Conservation (phyloP, 805 yeast species). For the Candida tallmaniae region DNA sequence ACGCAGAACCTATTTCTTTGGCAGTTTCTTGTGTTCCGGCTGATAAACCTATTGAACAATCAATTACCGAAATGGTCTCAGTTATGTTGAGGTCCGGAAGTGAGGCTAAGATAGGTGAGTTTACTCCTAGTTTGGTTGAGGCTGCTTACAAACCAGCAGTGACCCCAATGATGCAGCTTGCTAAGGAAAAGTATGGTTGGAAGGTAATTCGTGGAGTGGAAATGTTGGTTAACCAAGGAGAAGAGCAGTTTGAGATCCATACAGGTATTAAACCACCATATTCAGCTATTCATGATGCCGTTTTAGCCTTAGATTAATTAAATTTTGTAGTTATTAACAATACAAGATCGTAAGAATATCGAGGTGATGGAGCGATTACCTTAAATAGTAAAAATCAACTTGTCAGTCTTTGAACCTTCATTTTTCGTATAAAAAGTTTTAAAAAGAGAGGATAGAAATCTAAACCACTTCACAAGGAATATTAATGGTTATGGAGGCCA, state of each 20-base stretch:
- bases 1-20: conserved; percentile 48
- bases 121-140: conserved; percentile 63
- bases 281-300: conserved; percentile 57
- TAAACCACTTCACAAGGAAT: too few relatives aligned
- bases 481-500: too few relatives aligned
- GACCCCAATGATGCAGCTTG: conserved; percentile 83
- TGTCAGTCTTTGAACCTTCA: too few relatives aligned
- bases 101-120: conserved; percentile 26
- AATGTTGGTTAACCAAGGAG: conserved; percentile 92
- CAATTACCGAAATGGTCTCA: conserved; percentile 46
- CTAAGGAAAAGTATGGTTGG: conserved; percentile 63
- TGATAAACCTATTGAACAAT: conserved; percentile 59
- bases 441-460: too few relatives aligned
- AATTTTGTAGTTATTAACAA: too few relatives aligned
- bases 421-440: too few relatives aligned
- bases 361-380: too few relatives aligned
- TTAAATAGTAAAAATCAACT: too few relatives aligned
- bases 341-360: too few relatives aligned
- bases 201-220: conserved; percentile 85
- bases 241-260: conserved; percentile 78
- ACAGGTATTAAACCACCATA: conserved; percentile 65
- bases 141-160: conserved; percentile 91
- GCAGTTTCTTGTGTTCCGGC: conserved; percentile 84
- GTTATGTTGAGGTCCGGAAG: conserved; percentile 40
- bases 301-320: conserved; percentile 21